A percentile compares a stretch with the other conserved stretches of the same genome.
Evolutionary conservation across 768 basidiomycete genomes (phyloP).

Genomic region (Boletus pseudo-olivaceus): DNA sequence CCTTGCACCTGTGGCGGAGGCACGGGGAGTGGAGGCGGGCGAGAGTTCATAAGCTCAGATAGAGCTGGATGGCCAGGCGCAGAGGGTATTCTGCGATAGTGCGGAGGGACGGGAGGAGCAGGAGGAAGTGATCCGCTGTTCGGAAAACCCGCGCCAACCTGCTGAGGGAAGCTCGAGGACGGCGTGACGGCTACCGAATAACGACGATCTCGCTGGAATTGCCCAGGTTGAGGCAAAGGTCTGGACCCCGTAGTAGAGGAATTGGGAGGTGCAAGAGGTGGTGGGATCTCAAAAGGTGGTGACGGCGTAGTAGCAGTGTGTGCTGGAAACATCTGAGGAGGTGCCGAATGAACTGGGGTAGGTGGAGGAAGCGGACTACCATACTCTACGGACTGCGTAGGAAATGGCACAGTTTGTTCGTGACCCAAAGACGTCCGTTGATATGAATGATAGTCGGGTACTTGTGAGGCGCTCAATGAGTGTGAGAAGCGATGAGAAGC

Average conservation of each 20-base stretch:
- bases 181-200: conserved; percentile 28
- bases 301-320: conserved; percentile 20
- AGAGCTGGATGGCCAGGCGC: conserved; percentile 24
- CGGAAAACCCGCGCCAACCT: conserved; percentile 14
- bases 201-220: conserved; percentile 29
- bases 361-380: conserved; percentile 18
- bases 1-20: conserved; percentile 26
- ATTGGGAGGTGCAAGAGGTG: not conserved
- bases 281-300: conserved; percentile 24
- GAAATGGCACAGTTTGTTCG: conserved; percentile 24
- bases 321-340: conserved; percentile 24
- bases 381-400: conserved; percentile 26
- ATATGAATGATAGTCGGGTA: conserved; percentile 26
- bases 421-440: conserved; percentile 13
- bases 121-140: conserved; percentile 18
- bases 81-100: conserved; percentile 32
- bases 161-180: conserved; percentile 33
- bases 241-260: conserved; percentile 22
- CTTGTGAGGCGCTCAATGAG: conserved; percentile 27
- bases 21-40: conserved; percentile 24
- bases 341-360: conserved; percentile 21
- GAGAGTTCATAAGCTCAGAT: conserved; percentile 18
- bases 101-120: conserved; percentile 26
- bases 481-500: conserved; percentile 23
- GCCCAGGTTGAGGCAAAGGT: conserved; percentile 32